Evolutionary conservation across 371 early-diverging fungal species (phyloP), one percentile per base, ranked within the genome.

Genomic region (Lichtheimia ramosa): DNA sequence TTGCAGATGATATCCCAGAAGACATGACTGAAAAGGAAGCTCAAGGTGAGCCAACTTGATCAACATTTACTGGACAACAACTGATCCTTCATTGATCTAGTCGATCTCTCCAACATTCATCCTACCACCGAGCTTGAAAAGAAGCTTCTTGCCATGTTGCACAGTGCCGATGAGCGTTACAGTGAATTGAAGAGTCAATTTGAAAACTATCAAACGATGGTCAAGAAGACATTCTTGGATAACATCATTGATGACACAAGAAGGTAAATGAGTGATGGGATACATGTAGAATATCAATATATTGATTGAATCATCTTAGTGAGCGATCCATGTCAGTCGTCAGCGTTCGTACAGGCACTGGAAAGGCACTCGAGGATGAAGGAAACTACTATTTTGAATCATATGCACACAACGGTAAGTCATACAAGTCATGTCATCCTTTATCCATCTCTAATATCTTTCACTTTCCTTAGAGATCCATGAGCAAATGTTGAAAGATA

Each of bases 331-430:
- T 62, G 53, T 56, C 57, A 23, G 56, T 55, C 2, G 41, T 43
- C 28, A 55, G 56, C 24, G 55, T 51, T 1, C 63, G 51, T 16
- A 48, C 48, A 15, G 57, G 24, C 16, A 21, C 13, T 46, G 16
- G 27, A 43, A 53, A 49, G 12, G 56, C 14, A 13, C 18, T 42
- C 3, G 56, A 55, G 10, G 80, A 82, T 48, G 75, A 75, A 55
- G 74, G 71, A 57, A 90, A 91, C 70, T 91, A 90, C 64, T 94
- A 94, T 79, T 94, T 91, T 70, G 87, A 91, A 74, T 87, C 89
- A 3, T 94, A 92, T 73, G 91, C 92, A 12, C 84, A 87, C 59
- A 86, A 83, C 54, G 90, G 90, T 86, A 74, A 58, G 59, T 20
- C 5, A 15, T 25, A 16, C 43, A 1, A 28, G 25, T 27, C 5